Base-by-base conservation (phyloP, 1,139 yeast species). In the Suhomyces kunorum region DNA sequence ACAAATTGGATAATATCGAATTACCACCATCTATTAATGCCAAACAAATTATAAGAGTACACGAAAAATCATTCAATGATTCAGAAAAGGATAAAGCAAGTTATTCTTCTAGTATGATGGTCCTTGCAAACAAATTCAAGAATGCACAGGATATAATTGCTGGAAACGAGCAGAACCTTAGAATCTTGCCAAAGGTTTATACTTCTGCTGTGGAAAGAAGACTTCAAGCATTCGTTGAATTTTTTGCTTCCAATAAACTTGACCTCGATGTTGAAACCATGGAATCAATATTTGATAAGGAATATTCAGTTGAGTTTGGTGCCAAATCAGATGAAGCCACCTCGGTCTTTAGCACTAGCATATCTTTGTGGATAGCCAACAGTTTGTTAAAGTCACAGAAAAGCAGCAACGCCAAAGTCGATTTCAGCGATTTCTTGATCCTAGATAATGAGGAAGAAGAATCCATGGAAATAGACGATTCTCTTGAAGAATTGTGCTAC, bases 1-100 rank as follows among this genome's bases (percentile, higher is more conserved):
- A 69, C 42, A 56, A 49, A 26, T 47, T 71, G 2, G 75, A 71
- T 38, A 53, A 61, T 22, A 60, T 71, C 17, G 66, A 67, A 36
- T 52, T 71, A n/a, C 76, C 76, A 1, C 63, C 68, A 1, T 57
- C 63, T 40, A 64, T 71, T 8, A 61, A 71, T 46, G 71, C 70
- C 1, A 55, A 47, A 15, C 63, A 59, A 26, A 47, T 69, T 9
- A 51, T 58, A 1, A 54, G 47, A n/a, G 25, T 54, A 8, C 28
- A 42, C 3, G 28, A 27, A 9, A 32, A 34, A 20, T 19, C 36
- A 11, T 30, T 23, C 5, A 20, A 28, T n/a, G 13, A 31, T 12
- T 13, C 34, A 3, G 17, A 27, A 5, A 19, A 28, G 2, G 37
- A 33, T n/a, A 47, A 40, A 23, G 34, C 29, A 6, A 30, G 42